Percentiles rank a stretch among this genome's conserved stretches.
Conservation (phyloP, 345 rosid genomes). For the Trapa bicornis region DNA sequence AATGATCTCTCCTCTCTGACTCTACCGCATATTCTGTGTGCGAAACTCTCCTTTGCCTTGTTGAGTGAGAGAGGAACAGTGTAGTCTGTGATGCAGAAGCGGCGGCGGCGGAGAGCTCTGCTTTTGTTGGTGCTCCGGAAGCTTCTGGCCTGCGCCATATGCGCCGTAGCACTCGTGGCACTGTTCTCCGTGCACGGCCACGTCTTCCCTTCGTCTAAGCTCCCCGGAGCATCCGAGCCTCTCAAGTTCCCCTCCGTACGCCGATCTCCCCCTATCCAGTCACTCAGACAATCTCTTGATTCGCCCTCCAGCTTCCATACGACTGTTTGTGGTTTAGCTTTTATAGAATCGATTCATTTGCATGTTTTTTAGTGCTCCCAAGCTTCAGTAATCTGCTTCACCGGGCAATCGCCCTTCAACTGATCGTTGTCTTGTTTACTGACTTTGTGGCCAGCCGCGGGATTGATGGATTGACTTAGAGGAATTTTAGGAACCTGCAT, state of each 20-base stretch:
- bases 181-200: slow-evolving; percentile 29
- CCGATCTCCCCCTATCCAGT: slow-evolving; percentile 1
- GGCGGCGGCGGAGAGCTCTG: slow-evolving; percentile 25
- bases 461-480: not conserved
- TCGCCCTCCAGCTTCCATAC: not conserved
- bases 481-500: not conserved
- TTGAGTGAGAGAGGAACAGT: not conserved
- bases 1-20: not conserved
- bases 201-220: slow-evolving; percentile 36
- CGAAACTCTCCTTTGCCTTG: not conserved
- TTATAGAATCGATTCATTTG: not conserved
- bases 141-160: slow-evolving; percentile 47
- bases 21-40: not conserved
- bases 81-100: slow-evolving; percentile 23
- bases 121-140: slow-evolving; percentile 28
- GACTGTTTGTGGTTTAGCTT: not conserved
- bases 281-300: not conserved
- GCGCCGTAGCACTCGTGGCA: slow-evolving; percentile 35
- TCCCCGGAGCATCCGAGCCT: slow-evolving; percentile 32
- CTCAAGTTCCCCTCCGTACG: slow-evolving; percentile 30
- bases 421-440: not conserved
- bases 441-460: not conserved
- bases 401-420: not conserved
- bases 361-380: not conserved
- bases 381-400: not conserved